These are phyloP conservation scores for Anthoceros angustus DNA, from an alignment of 225 moss, liverwort and hornwort genomes.

Conservation along the genomic window DNA sequence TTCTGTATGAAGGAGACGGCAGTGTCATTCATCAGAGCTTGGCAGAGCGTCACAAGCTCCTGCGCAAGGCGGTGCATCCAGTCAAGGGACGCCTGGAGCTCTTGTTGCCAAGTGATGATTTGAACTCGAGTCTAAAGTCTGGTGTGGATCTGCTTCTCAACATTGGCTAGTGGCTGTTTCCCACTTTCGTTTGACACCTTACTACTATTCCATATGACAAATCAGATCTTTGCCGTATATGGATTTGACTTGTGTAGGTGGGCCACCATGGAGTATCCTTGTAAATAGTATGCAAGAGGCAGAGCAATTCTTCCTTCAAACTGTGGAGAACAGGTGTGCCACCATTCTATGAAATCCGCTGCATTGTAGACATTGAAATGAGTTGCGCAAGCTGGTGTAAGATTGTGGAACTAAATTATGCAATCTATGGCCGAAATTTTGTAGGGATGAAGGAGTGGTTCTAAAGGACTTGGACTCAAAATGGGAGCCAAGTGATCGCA, in stretches of 20 bases:
- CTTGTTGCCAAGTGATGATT: slow-evolving; percentile 36
- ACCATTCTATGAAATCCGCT: background rate
- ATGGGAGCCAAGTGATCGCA: slow-evolving; percentile 85
- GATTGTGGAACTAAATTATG: background rate
- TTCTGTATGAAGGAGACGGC: slow-evolving; percentile 51
- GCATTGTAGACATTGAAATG: background rate
- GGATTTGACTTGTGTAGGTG: slow-evolving; percentile 21
- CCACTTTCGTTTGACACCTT: background rate
- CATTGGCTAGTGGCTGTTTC: background rate
- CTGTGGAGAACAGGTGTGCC: slow-evolving; percentile 54
- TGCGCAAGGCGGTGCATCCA: slow-evolving; percentile 42
- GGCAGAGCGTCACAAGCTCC: slow-evolving; percentile 59
- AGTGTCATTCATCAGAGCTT: slow-evolving; percentile 83
- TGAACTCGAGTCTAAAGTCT: slow-evolving; percentile 18
- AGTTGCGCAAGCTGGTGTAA: too few relatives aligned
- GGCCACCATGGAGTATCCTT: slow-evolving; percentile 51
- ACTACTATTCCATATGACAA: background rate
- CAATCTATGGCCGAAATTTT: background rate
- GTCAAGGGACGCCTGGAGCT: slow-evolving; percentile 68
- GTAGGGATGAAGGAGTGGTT: slow-evolving; percentile 78
- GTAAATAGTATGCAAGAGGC: slow-evolving; percentile 52
- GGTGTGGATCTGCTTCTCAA: slow-evolving; percentile 12
- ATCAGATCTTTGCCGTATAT: background rate
- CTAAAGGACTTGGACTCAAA: slow-evolving; percentile 93
- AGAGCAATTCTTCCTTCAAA: slow-evolving; percentile 54